Conservation (phyloP, 345 rosid genomes). For the Draba incana region DNA sequence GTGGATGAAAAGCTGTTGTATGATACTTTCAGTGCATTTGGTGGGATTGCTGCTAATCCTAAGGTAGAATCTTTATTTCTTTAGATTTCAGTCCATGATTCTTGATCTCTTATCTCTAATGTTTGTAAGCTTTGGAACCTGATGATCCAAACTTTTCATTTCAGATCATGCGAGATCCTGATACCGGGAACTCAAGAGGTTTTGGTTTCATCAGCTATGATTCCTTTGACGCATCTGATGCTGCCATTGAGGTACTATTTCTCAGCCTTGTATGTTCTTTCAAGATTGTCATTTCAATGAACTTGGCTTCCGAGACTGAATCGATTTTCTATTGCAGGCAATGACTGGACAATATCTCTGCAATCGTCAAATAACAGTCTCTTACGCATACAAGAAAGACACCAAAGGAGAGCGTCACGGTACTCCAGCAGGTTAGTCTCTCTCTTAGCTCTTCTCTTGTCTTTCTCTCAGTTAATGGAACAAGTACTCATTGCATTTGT, state of each 20-base stretch:
- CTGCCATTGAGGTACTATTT: slow-evolving; percentile 78
- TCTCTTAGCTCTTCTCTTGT: slow-evolving; percentile 20
- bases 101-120: background rate
- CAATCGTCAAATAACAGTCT: slow-evolving; percentile 95
- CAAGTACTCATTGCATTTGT: slow-evolving; percentile 12
- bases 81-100: background rate
- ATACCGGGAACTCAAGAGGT: slow-evolving; percentile 95
- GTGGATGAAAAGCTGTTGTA: slow-evolving; percentile 96
- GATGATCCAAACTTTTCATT: slow-evolving; percentile 22
- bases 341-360: slow-evolving; percentile 97
- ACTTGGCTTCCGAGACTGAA: background rate
- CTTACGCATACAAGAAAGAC: slow-evolving; percentile 98
- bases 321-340: slow-evolving; percentile 52
- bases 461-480: background rate
- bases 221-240: slow-evolving; percentile 98
- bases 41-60: slow-evolving; percentile 92
- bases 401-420: slow-evolving; percentile 99
- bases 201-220: slow-evolving; percentile 99
- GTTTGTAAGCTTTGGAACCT: slow-evolving; percentile 15
- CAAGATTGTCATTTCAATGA: background rate
- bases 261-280: background rate
- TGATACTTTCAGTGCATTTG: slow-evolving; percentile 99
- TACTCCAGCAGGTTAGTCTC: slow-evolving; percentile 88
- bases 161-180: slow-evolving; percentile 99
- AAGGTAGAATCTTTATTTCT: slow-evolving; percentile 56